Evolutionary conservation across 148 eudicot species (phyloP), one percentile per base, ranked within the genome.

Genomic region (Vaccinium darrowii): DNA sequence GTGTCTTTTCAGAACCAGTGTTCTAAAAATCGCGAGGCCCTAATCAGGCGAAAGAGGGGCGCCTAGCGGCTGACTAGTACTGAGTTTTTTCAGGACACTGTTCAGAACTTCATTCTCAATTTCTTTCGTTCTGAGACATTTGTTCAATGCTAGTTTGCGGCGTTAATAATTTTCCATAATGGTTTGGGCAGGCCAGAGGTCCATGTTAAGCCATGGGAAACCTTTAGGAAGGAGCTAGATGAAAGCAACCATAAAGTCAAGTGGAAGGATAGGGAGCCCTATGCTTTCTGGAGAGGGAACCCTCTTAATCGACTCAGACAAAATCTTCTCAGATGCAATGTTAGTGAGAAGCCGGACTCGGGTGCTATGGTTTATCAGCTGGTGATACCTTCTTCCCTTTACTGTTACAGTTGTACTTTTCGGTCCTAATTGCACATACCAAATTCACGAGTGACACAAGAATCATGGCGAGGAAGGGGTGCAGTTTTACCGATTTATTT

Each of bases 201-300:
- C 49, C 72, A 87, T 15, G 85, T 92, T 82, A 82, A 86, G 87
- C 92, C 94, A 56, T 92, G 94, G 94, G 87, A 52, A 81, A 4
- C 49, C 9, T 15, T 88, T n/a, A 81, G 78, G 50, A 39, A 84
- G 74, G 90, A 89, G 0, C 47, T 91, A 25, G 82, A 83, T 79
- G 47, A 88, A 71, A 91, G 87, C 19, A 92, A 92, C 76, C 9
- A 72, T 2, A 87, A 65, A 53, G 72, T 71, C 18, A 72, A 89
- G 50, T 92, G 94, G 94, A 77, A 0, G 52, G 85, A 91, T 0
- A 91, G 92, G 84, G 51, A 57, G 71, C 92, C 92, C 18, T 88
- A 77, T 82, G 92, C 94, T 9, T 91, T 83, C 62, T 92, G 94
- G 92, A 92, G 91, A 87, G 94, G 92, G 30, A 92, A 90, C 84